phyloP scores from a whole-genome alignment of 1,139 yeast species.

The Ogataea hybrid region DNA sequence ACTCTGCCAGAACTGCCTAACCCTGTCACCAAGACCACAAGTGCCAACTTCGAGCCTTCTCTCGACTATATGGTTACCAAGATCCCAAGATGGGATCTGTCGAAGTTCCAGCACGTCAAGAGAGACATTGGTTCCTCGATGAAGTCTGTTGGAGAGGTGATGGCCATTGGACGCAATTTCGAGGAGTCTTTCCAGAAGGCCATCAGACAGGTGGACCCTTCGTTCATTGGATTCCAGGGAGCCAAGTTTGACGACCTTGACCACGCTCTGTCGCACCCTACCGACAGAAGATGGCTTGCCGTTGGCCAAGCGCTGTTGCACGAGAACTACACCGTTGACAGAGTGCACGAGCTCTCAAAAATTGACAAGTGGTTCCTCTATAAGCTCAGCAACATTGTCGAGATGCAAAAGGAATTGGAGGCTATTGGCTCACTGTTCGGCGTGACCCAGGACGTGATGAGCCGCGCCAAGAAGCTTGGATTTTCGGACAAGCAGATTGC shows the following conservation, averaged over 20 bases:
- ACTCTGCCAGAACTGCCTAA: constrained; percentile 94
- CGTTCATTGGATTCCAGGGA: constrained; percentile 90
- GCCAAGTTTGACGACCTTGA: constrained; percentile 78
- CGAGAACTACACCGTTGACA: constrained; percentile 86
- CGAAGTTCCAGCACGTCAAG: constrained; percentile 92
- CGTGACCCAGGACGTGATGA: constrained; percentile 65
- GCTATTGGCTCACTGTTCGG: constrained; percentile 53
- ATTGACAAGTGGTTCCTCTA: constrained; percentile 96
- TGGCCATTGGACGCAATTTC: constrained; percentile 97
- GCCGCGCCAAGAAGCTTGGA: constrained; percentile 88
- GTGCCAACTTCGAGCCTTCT: constrained; percentile 96
- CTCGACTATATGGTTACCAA: constrained; percentile 95
- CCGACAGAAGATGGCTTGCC: constrained; percentile 98
- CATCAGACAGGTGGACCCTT: constrained; percentile 93
- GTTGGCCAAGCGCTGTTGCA: constrained; percentile 94
- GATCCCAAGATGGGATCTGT: constrained; percentile 97
- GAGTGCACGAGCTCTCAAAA: constrained; percentile 84
- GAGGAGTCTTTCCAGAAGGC: constrained; percentile 99
- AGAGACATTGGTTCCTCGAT: constrained; percentile 92
- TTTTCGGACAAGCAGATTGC: constrained; percentile 95
- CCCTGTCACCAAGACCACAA: constrained; percentile 94
- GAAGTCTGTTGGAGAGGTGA: constrained; percentile 99
- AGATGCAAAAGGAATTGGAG: constrained; percentile 81
- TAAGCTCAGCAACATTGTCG: constrained; percentile 87
- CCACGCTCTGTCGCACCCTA: constrained; percentile 79